Evolutionary conservation across 805 yeast genomes (phyloP), one percentile per base, ranked within the genome.

Genomic region (Clavispora carvajalis): DNA sequence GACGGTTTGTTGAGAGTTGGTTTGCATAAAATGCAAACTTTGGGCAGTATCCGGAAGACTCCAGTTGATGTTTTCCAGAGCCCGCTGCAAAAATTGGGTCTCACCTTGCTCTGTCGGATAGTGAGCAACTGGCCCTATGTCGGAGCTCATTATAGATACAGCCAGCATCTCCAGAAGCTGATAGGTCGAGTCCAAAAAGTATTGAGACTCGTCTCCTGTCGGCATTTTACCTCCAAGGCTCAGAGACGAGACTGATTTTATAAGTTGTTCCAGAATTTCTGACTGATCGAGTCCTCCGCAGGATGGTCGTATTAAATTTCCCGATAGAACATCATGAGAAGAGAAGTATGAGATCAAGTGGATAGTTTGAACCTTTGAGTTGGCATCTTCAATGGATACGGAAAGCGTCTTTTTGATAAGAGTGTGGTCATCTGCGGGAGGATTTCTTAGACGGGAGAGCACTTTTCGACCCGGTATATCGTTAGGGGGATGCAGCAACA

Each of bases 331-430:
- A 58, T 90, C 96, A 16, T 77, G 77, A 0, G 88, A 82, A 22
- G 76, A 67, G 57, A 87, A 90, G 60, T 90, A 90, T 7, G 90
- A 79, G 3, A 90, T 79, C 41, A 90, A 61, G 55, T 91, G 96
- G 35, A 81, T 64, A 4, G 84, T 76, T 51, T 72, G 75, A 34
- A 55, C 58, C 31, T 50, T 59, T 4, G 52, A 54, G 16, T 63
- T 61, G 17, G 62, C 7, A 9, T 34, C 37, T 1, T 42, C 59
- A 12, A 83, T 60, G n/a, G 79, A 73, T 19, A 87, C 68, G 1
- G 88, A 78, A 45, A 88, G 65, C 0, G 97, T 86, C 59, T 89
- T 88, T 59, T 90, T 90, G 44, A 88, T 78, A 34, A 90, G 69
- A 0, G 96, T 96, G 34, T 73, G 71, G 35, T 77, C 80, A 53